Evolutionary conservation across 2,329 filamentous ascomycete species (phyloP), one percentile per base, ranked within the genome.

Genomic region (Cercospora sp.): DNA sequence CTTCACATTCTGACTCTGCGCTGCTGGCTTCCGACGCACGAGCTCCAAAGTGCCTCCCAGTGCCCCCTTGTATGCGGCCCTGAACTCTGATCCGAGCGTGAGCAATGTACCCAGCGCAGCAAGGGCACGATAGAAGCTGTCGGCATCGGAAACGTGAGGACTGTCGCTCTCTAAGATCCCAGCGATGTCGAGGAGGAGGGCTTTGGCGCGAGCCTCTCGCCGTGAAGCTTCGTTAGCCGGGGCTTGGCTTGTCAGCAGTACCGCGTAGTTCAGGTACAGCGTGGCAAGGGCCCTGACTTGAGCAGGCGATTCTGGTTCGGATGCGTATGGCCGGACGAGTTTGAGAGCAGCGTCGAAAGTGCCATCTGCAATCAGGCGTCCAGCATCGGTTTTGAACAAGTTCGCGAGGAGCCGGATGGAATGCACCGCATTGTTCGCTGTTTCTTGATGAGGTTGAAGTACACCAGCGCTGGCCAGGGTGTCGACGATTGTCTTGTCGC

Each of bases 401-500:
- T 99, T 99, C 31, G 89, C 90, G 60, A 98, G 84, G 13, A 90
- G 87, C 3, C 95, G 91, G 12, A 93, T 84, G 0, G 90, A 89
- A 84, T 99, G 91, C 90, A 98, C 97, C 10, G 88, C 87, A 72
- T 93, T 93, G 79, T 97, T 97, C 42, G 88, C 89, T 0, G 90
- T 83, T 36, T 76, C 75, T 2, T 87, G 84, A 0, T 85, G 81
- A 4, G 80, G 78, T 8, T 88, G 85, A 63, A 90, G 87, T 1
- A 89, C 83, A 0, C 80, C 86, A 61, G 84, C 87, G 53, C 77
- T 78, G 36, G 89, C 83, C 6, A 97, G 81, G 1, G 83, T 80
- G 7, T 86, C 81, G 3, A 91, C 78, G n/a, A 94, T 81, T 39
- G 87, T 89, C 3, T 84, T 81, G 2, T 78, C 78, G 13, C 82